A percentile compares a stretch with the other conserved stretches of the same genome.
phyloP scores from a whole-genome alignment of 176 grass and related monocot genomes.

The Carex myosuroides region DNA sequence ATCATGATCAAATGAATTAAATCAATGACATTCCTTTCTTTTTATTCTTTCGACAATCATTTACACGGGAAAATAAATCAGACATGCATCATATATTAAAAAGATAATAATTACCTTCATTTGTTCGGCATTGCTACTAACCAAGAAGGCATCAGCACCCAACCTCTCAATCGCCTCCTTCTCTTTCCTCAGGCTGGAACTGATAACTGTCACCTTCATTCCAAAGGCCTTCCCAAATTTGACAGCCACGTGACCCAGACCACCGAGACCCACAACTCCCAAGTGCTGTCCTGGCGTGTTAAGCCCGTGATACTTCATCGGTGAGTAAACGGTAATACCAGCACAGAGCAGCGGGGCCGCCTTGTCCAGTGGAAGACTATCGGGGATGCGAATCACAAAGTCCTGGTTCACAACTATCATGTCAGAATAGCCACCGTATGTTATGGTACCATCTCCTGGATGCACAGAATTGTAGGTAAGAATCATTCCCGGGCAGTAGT shows the following conservation, averaged over 20 bases:
- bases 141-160: conserved; percentile 45
- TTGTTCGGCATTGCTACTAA: conserved; percentile 28
- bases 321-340: conserved; percentile 57
- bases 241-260: conserved; percentile 64
- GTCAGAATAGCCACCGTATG: conserved; percentile 59
- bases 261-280: conserved; percentile 51
- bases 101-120: conserved; percentile 35
- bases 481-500: conserved; percentile 22
- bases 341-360: conserved; percentile 63
- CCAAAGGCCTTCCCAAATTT: conserved; percentile 67
- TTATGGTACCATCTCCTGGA: conserved; percentile 33
- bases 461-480: conserved; percentile 46
- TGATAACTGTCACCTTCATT: conserved; percentile 72
- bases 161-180: conserved; percentile 39
- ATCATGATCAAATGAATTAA: neutral
- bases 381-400: conserved; percentile 52
- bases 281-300: conserved; percentile 37
- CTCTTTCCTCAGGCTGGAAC: conserved; percentile 41
- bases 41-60: neutral
- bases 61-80: neutral
- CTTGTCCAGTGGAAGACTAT: conserved; percentile 43
- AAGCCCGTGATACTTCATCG: conserved; percentile 57
- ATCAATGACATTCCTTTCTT: neutral
- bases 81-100: neutral
- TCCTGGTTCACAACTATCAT: conserved; percentile 36